Evolutionary conservation across 1,139 yeast genomes (phyloP), one percentile per base, ranked within the genome.

Genomic region (Sporopachydermia cereana): DNA sequence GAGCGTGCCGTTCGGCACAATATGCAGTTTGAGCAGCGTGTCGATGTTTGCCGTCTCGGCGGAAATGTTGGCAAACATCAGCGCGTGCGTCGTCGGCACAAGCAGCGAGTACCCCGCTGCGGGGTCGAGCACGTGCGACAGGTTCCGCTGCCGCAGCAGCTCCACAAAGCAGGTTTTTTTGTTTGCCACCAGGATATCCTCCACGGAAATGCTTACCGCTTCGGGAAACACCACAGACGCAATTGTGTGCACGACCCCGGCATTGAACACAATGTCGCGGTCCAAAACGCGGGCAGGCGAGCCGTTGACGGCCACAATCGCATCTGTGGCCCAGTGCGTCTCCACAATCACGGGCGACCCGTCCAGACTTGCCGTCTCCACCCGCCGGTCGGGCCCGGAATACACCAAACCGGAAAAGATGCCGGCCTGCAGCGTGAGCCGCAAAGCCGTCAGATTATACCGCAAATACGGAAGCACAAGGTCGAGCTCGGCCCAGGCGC

Each of bases 181-280:
- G 12, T 25, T 41, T 14, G 43, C 18, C n/a, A 47, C 45, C 1
- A 89, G 64, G 44, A 91, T 66, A 46, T 85, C 82, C 1, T 52
- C 46, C 17, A 84, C 63, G 0, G 79, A 61, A 2, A 91, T 72
- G 7, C 67, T 60, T 27, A 89, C 62, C 27, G 66, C 60, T 0
- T 63, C 60, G 0, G 96, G 95, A 7, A 86, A 62, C 1, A 76
- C 57, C 0, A 85, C 67, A 9, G 70, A 61, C 42, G 70, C 64
- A 3, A 84, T 65, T 1, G 89, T 77, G 57, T 88, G 97, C 2
- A 85, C 75, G 0, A 89, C 96, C 1, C 97, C 98, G 56, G 83
- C 81, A 50, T 76, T 78, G 58, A 84, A 89, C 17, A 91, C 59
- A 5, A 86, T 71, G 58, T 91, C 96, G 1, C 77, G 67, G 49